Conservation (phyloP, 2,329 filamentous ascomycete species). For the Nannizzia gypsea region DNA sequence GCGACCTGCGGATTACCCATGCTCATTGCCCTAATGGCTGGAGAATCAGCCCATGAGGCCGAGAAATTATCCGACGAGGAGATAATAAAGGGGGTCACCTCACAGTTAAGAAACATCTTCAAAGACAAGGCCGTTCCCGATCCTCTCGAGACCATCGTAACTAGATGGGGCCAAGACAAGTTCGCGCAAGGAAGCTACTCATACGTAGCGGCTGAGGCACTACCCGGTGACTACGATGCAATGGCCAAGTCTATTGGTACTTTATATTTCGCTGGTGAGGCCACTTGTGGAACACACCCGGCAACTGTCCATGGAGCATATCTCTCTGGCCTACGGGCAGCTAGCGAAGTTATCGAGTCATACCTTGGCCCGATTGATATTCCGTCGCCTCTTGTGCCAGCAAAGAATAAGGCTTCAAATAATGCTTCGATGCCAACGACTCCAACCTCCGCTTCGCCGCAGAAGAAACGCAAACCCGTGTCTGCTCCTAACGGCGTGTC, state of each 20-base stretch:
- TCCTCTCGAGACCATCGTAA: slow-evolving; percentile 77
- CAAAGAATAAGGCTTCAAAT: slow-evolving; percentile 38
- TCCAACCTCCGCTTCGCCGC: slow-evolving; percentile 16
- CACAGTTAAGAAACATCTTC: slow-evolving; percentile 67
- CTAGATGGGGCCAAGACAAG: slow-evolving; percentile 78
- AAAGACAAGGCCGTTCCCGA: slow-evolving; percentile 52
- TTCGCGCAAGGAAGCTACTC: slow-evolving; percentile 96
- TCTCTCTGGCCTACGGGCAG: slow-evolving; percentile 78
- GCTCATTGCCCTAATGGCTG: slow-evolving; percentile 86
- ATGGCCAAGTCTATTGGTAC: slow-evolving; percentile 81
- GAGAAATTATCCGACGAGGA: slow-evolving; percentile 64
- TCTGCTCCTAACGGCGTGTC: background rate
- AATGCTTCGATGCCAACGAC: slow-evolving; percentile 18
- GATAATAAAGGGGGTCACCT: slow-evolving; percentile 68
- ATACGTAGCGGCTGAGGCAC: slow-evolving; percentile 72
- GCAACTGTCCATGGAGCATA: slow-evolving; percentile 97
- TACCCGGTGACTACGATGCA: slow-evolving; percentile 76
- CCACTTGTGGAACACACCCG: slow-evolving; percentile 89
- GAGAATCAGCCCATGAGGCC: slow-evolving; percentile 80
- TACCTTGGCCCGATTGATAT: slow-evolving; percentile 73
- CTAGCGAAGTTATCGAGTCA: slow-evolving; percentile 69
- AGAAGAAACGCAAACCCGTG: slow-evolving; percentile 20
- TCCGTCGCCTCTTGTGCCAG: slow-evolving; percentile 60
- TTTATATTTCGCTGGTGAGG: slow-evolving; percentile 89
- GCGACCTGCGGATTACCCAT: slow-evolving; percentile 80